Base-by-base conservation (phyloP, 176 grass and related monocot genomes). In the Melocanna baccifera region DNA sequence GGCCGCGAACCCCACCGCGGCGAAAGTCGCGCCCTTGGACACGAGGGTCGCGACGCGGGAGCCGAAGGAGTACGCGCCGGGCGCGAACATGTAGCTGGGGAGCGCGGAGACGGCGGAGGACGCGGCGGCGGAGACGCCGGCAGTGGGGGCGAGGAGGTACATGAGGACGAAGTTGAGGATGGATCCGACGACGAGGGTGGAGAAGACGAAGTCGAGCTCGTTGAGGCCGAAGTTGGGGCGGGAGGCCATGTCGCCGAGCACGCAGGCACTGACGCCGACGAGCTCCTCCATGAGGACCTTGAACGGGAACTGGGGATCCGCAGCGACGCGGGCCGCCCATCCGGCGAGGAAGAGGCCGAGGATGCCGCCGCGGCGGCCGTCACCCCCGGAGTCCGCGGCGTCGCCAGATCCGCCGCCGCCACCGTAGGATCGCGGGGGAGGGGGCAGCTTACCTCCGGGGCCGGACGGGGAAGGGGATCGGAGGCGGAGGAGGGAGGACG, bases 241-340 rank as follows among this genome's bases (percentile, higher is more conserved):
- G 22, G 91, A 91, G 7, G 91, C 89, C 94, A 96, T 96, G 87
- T 96, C 94, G 22, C 94, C 94, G 26, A 96, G 81, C 48, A 93
- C 91, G 76, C 91, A 96, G 19, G 94, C 88, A 53, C 76, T 89
- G 10, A 93, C 94, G 71, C 91, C 94, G 77, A 93, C 94, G 32
- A 96, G 79, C 87, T 96, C 94, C 81, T 96, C 94, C 94, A 96
- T 96, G 69, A 96, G 89, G 12, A 96, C 94, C 89, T 96, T 96
- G 87, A 96, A 96, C 9, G 91, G 94, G 86, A 93, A 93, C 84
- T 96, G 91, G 1, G 91, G 86, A 69, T 96, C 94, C 39, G 91
- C 94, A 16, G 88, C 89, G 46, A 96, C 94, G 67, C 94, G 91
- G 32, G 94, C 87, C 62, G 91, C 80, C 94, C 94, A 96, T 5